A percentile compares a stretch with the other conserved stretches of the same genome.
These are phyloP conservation scores for Kwoniella sp. DNA, from an alignment of 768 basidiomycete genomes.

Conservation along the genomic window DNA sequence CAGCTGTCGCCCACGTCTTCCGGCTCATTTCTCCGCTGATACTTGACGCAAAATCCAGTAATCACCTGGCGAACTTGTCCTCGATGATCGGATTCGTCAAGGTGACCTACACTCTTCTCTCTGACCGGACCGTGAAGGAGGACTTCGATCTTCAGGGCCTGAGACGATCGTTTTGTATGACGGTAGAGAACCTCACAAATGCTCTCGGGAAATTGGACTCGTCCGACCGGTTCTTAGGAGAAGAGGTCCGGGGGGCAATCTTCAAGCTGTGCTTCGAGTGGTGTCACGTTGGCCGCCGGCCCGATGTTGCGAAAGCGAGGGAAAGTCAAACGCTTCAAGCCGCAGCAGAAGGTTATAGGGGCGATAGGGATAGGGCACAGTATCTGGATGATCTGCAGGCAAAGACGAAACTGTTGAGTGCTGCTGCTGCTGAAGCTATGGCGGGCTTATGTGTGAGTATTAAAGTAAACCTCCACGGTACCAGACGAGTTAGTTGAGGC, in stretches of 20 bases:
- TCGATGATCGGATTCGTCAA: slow-evolving; percentile 84
- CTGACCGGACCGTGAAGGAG: slow-evolving; percentile 70
- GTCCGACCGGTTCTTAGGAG: slow-evolving; percentile 74
- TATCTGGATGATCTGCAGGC: slow-evolving; percentile 57
- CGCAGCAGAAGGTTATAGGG: slow-evolving; percentile 63
- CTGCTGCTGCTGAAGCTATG: slow-evolving; percentile 82
- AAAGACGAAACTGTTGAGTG: slow-evolving; percentile 72
- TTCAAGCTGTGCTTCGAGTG: slow-evolving; percentile 90
- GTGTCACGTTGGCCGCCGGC: slow-evolving; percentile 81
- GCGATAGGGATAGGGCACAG: slow-evolving; percentile 62
- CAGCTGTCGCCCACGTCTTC: slow-evolving; percentile 86
- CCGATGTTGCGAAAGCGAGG: slow-evolving; percentile 71
- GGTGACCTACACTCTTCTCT: slow-evolving; percentile 77
- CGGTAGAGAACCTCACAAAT: slow-evolving; percentile 82
- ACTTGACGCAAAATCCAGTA: slow-evolving; percentile 69
- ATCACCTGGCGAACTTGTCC: slow-evolving; percentile 71
- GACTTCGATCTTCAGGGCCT: slow-evolving; percentile 76
- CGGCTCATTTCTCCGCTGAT: slow-evolving; percentile 78
- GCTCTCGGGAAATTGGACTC: slow-evolving; percentile 67
- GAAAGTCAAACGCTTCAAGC: slow-evolving; percentile 72
- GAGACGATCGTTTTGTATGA: slow-evolving; percentile 87
- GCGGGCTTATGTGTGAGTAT: slow-evolving; percentile 81
- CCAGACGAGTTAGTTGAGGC: background rate
- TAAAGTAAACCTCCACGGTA: background rate
- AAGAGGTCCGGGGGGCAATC: slow-evolving; percentile 73